These are phyloP conservation scores for Zymoseptoria brevis DNA, from an alignment of 2,329 filamentous ascomycete species.

Conservation along the genomic window DNA sequence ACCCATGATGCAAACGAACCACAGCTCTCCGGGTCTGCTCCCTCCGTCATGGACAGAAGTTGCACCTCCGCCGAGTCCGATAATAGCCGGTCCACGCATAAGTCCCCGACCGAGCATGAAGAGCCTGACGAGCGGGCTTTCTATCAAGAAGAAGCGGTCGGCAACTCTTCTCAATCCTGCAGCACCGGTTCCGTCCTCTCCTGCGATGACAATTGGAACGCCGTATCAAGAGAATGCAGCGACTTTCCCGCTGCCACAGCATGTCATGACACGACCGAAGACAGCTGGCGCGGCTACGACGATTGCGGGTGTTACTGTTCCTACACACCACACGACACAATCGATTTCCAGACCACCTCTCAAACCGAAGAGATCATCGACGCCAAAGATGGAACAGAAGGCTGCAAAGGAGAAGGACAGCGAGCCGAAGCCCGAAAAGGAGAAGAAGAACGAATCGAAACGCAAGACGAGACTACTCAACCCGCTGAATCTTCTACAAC, in stretches of 20 bases:
- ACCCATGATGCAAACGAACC: constrained; percentile 12
- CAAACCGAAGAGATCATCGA: neutral
- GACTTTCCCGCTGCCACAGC: constrained; percentile 26
- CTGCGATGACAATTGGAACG: constrained; percentile 23
- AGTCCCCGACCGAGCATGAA: constrained; percentile 13
- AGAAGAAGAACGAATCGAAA: constrained; percentile 35
- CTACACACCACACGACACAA: constrained; percentile 26
- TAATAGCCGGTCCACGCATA: constrained; percentile 5
- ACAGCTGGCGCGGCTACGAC: constrained; percentile 22
- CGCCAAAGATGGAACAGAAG: constrained; percentile 3
- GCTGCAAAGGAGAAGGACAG: constrained; percentile 4
- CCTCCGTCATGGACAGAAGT: constrained; percentile 2
- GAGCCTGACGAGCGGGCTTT: constrained; percentile 4
- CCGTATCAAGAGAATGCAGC: constrained; percentile 25
- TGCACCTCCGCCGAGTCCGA: constrained; percentile 3
- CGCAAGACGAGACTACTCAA: constrained; percentile 42
- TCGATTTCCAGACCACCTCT: neutral
- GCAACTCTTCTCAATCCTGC: constrained; percentile 4
- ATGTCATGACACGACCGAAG: constrained; percentile 27
- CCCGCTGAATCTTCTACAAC: constrained; percentile 52
- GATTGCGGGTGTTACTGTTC: constrained; percentile 30
- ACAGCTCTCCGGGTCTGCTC: constrained; percentile 18
- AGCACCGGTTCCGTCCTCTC: constrained; percentile 4
- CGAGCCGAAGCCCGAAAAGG: neutral
- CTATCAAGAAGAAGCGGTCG: neutral